Conservation (phyloP, 2,329 filamentous ascomycete species). For the Calycina herbarum region DNA sequence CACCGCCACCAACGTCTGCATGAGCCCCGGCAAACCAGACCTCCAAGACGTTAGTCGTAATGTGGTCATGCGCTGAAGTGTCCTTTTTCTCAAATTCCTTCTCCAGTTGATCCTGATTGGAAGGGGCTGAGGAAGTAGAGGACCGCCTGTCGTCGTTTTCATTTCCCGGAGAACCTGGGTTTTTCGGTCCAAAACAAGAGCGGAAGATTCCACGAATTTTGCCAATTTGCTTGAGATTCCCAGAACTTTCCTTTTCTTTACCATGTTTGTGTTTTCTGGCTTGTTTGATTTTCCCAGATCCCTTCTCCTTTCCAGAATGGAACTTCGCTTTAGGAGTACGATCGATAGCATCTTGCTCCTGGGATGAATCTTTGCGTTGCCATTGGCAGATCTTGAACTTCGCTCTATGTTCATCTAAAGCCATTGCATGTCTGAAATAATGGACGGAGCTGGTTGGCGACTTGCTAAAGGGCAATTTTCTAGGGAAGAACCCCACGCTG, state of each 20-base stretch:
- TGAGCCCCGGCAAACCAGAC: conserved; percentile 47
- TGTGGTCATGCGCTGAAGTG: conserved; percentile 19
- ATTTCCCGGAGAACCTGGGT: background rate
- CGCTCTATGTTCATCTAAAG: conserved; percentile 44
- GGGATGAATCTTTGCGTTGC: conserved; percentile 35
- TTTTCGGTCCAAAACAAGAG: conserved; percentile 16
- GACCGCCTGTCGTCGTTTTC: conserved; percentile 1
- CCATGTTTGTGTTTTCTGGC: background rate
- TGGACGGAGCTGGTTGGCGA: conserved; percentile 39
- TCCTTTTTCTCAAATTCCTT: conserved; percentile 22
- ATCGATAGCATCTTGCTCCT: background rate
- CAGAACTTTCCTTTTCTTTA: background rate
- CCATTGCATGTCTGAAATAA: conserved; percentile 47
- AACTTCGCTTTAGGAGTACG: conserved; percentile 11
- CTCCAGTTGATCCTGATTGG: conserved; percentile 24
- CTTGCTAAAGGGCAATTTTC: conserved; percentile 42
- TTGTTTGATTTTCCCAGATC: background rate
- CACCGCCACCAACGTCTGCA: conserved; percentile 47
- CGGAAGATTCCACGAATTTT: conserved; percentile 11
- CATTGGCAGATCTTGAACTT: conserved; percentile 47
- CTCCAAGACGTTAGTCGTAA: conserved; percentile 46
- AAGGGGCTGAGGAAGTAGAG: conserved; percentile 10
- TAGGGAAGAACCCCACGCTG: conserved; percentile 44
- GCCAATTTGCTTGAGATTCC: background rate
- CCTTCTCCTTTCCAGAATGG: conserved; percentile 9